Evolutionary conservation across 176 grass and related monocot genomes (phyloP).

Genomic region (Lolium multiflorum): DNA sequence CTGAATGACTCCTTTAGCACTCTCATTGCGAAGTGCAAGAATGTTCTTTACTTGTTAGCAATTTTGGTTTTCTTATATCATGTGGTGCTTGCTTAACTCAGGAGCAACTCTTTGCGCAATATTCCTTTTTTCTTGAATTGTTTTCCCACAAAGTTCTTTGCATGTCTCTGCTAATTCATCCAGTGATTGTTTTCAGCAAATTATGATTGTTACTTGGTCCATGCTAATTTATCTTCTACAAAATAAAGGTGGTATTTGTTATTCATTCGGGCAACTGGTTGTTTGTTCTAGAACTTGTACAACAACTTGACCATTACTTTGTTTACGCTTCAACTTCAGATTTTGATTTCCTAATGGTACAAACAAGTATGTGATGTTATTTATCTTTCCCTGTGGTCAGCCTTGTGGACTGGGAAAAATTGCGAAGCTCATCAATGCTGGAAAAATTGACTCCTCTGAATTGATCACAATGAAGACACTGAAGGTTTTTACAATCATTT

Average conservation of each 20-base stretch:
- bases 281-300: background rate
- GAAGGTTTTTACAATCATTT: constrained; percentile 66
- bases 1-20: too few species aligned
- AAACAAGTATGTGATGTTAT: constrained; percentile 30
- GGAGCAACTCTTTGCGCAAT: background rate
- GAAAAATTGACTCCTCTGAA: constrained; percentile 90
- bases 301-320: background rate
- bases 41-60: background rate
- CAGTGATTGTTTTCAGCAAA: constrained; percentile 23
- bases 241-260: background rate
- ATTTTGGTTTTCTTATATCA: background rate
- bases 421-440: constrained; percentile 89
- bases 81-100: background rate
- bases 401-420: constrained; percentile 93
- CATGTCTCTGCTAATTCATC: constrained; percentile 3
- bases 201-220: constrained; percentile 30
- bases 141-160: background rate
- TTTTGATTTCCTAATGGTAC: background rate
- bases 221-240: constrained; percentile 9
- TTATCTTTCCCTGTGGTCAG: constrained; percentile 51
- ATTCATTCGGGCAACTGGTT: background rate
- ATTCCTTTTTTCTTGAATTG: background rate
- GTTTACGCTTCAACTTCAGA: background rate
- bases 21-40: background rate
- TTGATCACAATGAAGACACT: constrained; percentile 96